Conservation (phyloP, 192 early-diverging fungal species). For the Backusella circina region DNA sequence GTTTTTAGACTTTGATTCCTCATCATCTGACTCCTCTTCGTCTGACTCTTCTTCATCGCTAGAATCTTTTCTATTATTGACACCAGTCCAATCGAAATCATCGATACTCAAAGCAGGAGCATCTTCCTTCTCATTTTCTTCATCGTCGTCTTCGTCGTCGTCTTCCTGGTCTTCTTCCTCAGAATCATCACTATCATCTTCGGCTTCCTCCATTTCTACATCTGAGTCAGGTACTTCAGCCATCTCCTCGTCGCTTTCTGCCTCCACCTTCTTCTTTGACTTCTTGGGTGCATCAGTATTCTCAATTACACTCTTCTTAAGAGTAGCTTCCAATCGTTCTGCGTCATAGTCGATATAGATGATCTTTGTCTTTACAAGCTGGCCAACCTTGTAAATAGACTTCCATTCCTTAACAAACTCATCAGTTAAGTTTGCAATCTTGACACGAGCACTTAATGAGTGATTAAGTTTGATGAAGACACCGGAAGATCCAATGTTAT, state of each 20-base stretch:
- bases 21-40: constrained; percentile 25
- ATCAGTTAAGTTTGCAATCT: constrained; percentile 85
- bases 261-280: constrained; percentile 32
- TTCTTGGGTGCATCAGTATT: constrained; percentile 30
- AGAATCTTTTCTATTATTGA: constrained; percentile 42
- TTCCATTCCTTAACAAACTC: constrained; percentile 86
- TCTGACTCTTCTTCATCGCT: constrained; percentile 36
- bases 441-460: constrained; percentile 65
- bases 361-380: constrained; percentile 75
- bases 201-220: constrained; percentile 15
- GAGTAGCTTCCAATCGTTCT: constrained; percentile 66
- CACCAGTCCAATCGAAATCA: constrained; percentile 42
- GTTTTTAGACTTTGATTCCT: constrained; percentile 36
- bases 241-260: constrained; percentile 32
- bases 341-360: constrained; percentile 52
- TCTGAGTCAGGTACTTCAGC: constrained; percentile 35
- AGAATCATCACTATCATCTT: constrained; percentile 36
- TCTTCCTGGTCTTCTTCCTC: constrained; percentile 19
- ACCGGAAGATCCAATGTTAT: constrained; percentile 64
- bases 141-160: constrained; percentile 32
- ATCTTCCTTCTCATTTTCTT: constrained; percentile 19
- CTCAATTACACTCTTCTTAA: constrained; percentile 59
- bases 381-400: constrained; percentile 61
- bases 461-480: constrained; percentile 71
- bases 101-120: constrained; percentile 28